A percentile compares a stretch with the other conserved stretches of the same genome.
Evolutionary conservation across 208 protist species (phyloP).

Genomic region (Leishmania braziliensis): DNA sequence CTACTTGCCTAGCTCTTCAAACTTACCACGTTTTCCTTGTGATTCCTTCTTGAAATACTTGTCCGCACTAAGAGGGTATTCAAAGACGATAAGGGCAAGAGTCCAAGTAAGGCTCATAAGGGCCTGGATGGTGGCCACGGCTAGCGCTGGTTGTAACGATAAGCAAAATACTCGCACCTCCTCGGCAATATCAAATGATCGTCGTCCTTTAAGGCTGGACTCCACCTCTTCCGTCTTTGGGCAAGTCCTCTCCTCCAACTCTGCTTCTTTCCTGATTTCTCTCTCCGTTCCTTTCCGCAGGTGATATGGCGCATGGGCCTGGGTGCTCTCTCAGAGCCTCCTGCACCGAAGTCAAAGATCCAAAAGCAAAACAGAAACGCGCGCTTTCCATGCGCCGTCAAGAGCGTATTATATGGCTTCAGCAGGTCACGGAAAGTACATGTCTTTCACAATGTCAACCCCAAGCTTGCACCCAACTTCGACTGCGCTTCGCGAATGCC

Average conservation of each 20-base stretch:
- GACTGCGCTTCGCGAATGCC: constrained; percentile 25
- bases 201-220: not conserved
- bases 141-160: not conserved
- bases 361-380: not conserved
- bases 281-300: not conserved
- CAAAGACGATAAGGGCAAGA: not conserved
- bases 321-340: not conserved
- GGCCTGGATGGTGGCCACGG: not conserved
- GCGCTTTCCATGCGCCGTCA: not conserved
- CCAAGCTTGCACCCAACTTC: constrained; percentile 11
- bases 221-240: not conserved
- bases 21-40: not conserved
- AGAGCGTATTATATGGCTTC: not conserved
- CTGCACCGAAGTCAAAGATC: not conserved
- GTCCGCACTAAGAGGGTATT: not conserved
- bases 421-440: not conserved
- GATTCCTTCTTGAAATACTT: not conserved
- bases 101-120: not conserved
- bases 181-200: not conserved
- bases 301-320: not conserved
- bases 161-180: not conserved
- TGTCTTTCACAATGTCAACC: constrained; percentile 4
- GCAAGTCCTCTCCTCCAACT: not conserved
- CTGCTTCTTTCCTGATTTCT: not conserved
- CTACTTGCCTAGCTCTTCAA: not conserved